Evolutionary conservation across 2,329 filamentous ascomycete genomes (phyloP).

Genomic region (Gaeumannomyces sp.): DNA sequence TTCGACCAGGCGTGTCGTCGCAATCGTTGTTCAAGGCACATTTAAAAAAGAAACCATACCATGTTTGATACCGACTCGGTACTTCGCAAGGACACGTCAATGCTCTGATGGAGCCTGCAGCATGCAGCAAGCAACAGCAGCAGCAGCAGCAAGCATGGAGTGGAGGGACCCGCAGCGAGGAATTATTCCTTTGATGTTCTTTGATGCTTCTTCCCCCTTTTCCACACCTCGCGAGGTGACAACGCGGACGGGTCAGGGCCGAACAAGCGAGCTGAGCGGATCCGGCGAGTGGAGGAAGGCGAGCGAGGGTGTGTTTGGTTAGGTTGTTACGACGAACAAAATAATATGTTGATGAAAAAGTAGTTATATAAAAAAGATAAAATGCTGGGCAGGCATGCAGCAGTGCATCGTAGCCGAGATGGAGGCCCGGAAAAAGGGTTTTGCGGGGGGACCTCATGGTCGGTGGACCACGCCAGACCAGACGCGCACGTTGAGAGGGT

Average conservation of each 20-base stretch:
- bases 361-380: not conserved
- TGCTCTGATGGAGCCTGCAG: not conserved
- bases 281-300: not conserved
- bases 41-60: not conserved
- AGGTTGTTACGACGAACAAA: too few species aligned
- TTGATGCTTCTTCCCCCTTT: not conserved
- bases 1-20: not conserved
- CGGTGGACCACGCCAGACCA: not conserved
- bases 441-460: not conserved
- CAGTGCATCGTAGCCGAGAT: not conserved
- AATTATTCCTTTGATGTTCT: not conserved
- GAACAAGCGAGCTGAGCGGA: not conserved
- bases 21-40: not conserved
- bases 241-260: not conserved
- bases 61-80: not conserved
- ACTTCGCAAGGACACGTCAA: conserved; percentile 1
- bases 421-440: not conserved
- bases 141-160: not conserved
- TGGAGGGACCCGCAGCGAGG: not conserved
- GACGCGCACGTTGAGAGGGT: not conserved
- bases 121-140: not conserved
- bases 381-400: not conserved
- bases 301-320: not conserved
- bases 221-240: not conserved
- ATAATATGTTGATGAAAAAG: too few species aligned